These are phyloP conservation scores for Aspergillus latus DNA, from an alignment of 2,329 filamentous ascomycete genomes.

Conservation along the genomic window DNA sequence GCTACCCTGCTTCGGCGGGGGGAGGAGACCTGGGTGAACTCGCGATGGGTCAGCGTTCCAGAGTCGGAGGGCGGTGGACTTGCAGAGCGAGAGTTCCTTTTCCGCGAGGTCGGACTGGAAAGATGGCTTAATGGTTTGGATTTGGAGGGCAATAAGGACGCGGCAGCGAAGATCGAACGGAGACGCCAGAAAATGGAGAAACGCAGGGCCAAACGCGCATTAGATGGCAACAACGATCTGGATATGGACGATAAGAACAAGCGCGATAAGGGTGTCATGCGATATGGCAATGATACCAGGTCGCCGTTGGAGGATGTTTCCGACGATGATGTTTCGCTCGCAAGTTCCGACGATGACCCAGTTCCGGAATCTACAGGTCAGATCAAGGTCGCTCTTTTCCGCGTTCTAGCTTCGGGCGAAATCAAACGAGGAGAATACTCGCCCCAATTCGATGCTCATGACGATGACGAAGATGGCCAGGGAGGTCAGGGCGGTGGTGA, in stretches of 20 bases:
- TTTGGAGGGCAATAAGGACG: conserved; percentile 87
- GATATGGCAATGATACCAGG: conserved; percentile 75
- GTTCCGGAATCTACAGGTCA: conserved; percentile 90
- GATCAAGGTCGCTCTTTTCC: conserved; percentile 96
- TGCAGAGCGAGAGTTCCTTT: conserved; percentile 93
- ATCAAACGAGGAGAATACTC: conserved; percentile 98
- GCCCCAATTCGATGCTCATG: conserved; percentile 94
- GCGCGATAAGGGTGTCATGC: conserved; percentile 60
- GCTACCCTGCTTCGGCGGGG: conserved; percentile 87
- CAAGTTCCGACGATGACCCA: conserved; percentile 80
- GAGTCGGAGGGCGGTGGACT: conserved; percentile 88
- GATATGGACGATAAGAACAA: conserved; percentile 38
- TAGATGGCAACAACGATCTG: conserved; percentile 55
- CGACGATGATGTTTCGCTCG: conserved; percentile 66
- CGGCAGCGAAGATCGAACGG: conserved; percentile 72
- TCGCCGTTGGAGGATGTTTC: conserved; percentile 72
- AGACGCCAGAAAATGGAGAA: conserved; percentile 72
- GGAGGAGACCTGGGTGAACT: conserved; percentile 99
- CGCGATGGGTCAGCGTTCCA: conserved; percentile 92
- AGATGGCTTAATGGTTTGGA: conserved; percentile 95
- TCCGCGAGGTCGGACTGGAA: conserved; percentile 93
- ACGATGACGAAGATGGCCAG: conserved; percentile 76
- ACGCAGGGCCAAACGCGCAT: conserved; percentile 72
- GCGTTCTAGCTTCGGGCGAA: conserved; percentile 90
- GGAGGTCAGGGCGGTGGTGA: conserved; percentile 61